Evolutionary conservation across 108 stramenopile genomes (phyloP).

Genomic region (Nitzschia palea): DNA sequence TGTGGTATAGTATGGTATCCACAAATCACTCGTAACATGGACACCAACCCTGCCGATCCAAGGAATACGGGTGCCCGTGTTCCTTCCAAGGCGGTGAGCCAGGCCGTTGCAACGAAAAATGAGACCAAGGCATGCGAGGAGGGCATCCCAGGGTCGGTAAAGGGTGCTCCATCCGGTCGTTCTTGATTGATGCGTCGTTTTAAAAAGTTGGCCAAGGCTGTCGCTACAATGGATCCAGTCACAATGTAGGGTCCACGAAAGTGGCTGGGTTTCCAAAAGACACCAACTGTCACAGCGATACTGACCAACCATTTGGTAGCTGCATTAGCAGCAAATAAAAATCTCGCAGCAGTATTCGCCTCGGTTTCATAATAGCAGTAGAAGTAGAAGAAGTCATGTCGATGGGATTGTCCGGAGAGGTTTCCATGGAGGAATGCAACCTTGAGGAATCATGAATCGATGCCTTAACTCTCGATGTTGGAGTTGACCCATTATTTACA

Average conservation of each 20-base stretch:
- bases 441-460: too few relatives aligned
- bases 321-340: too few relatives aligned
- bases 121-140: conserved; percentile 12
- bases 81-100: not conserved
- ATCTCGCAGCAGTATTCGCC: too few relatives aligned
- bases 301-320: conserved; percentile 7
- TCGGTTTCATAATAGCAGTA: too few relatives aligned
- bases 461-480: too few relatives aligned
- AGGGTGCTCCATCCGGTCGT: not conserved
- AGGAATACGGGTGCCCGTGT: not conserved
- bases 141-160: conserved; percentile 16
- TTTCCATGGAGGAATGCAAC: too few relatives aligned
- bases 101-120: conserved; percentile 5
- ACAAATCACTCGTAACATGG: conserved; percentile 4
- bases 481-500: too few relatives aligned
- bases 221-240: conserved; percentile 8
- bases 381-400: too few relatives aligned
- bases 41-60: not conserved
- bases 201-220: not conserved
- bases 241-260: conserved; percentile 13
- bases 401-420: too few relatives aligned
- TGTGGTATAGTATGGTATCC: conserved; percentile 2
- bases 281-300: not conserved
- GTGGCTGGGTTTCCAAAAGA: not conserved
- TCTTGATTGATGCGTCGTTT: conserved; percentile 6